Evolutionary conservation across 2,329 filamentous ascomycete species (phyloP).

Genomic region (Lecanoromycetidae sp.): DNA sequence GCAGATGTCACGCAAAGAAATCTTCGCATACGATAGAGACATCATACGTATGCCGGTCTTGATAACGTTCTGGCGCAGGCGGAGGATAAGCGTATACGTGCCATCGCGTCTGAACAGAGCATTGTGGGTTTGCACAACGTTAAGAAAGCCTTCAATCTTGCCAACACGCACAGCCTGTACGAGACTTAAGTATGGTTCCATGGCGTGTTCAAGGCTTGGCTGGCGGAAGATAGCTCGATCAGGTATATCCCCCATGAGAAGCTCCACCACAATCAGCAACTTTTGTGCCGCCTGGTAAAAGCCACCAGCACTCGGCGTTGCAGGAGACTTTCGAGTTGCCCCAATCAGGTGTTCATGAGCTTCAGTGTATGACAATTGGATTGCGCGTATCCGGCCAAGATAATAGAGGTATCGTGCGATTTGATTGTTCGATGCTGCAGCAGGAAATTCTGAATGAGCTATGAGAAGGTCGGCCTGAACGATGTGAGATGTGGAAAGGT

Average conservation of each 20-base stretch:
- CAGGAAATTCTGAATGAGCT: conserved; percentile 88
- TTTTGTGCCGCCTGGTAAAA: conserved; percentile 96
- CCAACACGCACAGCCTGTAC: conserved; percentile 95
- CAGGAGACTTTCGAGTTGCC: conserved; percentile 88
- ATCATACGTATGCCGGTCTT: conserved; percentile 99
- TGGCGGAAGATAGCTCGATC: conserved; percentile 91
- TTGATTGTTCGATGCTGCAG: conserved; percentile 93
- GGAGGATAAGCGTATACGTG: conserved; percentile 89
- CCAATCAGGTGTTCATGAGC: conserved; percentile 89
- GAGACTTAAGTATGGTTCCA: conserved; percentile 86
- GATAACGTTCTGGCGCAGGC: conserved; percentile 95
- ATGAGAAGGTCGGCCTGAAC: conserved; percentile 91
- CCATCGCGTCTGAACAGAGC: conserved; percentile 83
- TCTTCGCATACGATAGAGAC: conserved; percentile 93
- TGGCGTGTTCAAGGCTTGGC: conserved; percentile 68
- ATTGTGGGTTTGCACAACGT: conserved; percentile 67
- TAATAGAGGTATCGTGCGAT: conserved; percentile 97
- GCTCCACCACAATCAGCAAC: conserved; percentile 87
- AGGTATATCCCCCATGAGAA: conserved; percentile 97
- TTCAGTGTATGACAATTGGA: conserved; percentile 93
- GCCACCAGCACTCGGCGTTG: conserved; percentile 69
- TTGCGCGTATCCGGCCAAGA: conserved; percentile 86
- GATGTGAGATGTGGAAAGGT: conserved; percentile 91
- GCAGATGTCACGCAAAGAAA: conserved; percentile 93
- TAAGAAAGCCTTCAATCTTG: conserved; percentile 86